phyloP scores from a whole-genome alignment of 179 eudicot species.

The Amaranthus tricolor region DNA sequence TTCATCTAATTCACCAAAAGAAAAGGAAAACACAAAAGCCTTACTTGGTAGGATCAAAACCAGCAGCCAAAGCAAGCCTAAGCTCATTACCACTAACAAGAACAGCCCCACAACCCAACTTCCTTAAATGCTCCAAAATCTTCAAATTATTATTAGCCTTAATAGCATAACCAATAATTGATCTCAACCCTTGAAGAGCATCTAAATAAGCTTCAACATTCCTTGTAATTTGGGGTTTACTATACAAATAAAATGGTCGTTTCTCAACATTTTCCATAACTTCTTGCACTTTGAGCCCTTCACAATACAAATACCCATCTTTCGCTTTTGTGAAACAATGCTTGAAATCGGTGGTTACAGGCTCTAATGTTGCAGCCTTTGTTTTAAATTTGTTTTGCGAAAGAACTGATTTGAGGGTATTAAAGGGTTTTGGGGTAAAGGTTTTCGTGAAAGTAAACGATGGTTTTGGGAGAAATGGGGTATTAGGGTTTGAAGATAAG shows the following conservation, averaged over 20 bases:
- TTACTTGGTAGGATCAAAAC: conserved; percentile 86
- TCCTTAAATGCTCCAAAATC: conserved; percentile 90
- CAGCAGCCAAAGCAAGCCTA: conserved; percentile 72
- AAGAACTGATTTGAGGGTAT: conserved; percentile 39
- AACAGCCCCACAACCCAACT: conserved; percentile 90
- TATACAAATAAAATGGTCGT: conserved; percentile 79
- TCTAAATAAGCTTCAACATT: conserved; percentile 77
- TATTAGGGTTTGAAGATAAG: conserved; percentile 21
- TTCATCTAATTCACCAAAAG: neutral
- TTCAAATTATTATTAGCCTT: conserved; percentile 91
- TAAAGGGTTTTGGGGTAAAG: conserved; percentile 22
- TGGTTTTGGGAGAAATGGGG: conserved; percentile 6
- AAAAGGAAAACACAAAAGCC: neutral
- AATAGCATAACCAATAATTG: conserved; percentile 86
- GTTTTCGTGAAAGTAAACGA: conserved; percentile 29
- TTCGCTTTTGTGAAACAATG: conserved; percentile 63
- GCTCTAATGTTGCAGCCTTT: conserved; percentile 21
- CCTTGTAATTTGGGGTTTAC: conserved; percentile 76
- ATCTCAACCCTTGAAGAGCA: conserved; percentile 74
- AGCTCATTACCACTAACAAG: conserved; percentile 99
- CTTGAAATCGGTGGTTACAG: conserved; percentile 34
- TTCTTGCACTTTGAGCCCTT: conserved; percentile 67
- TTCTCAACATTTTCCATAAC: conserved; percentile 70
- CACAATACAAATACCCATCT: conserved; percentile 78
- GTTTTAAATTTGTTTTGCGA: conserved; percentile 34